phyloP scores from a whole-genome alignment of 1,284 basidiomycete species.

The Ceratobasidium sp. region DNA sequence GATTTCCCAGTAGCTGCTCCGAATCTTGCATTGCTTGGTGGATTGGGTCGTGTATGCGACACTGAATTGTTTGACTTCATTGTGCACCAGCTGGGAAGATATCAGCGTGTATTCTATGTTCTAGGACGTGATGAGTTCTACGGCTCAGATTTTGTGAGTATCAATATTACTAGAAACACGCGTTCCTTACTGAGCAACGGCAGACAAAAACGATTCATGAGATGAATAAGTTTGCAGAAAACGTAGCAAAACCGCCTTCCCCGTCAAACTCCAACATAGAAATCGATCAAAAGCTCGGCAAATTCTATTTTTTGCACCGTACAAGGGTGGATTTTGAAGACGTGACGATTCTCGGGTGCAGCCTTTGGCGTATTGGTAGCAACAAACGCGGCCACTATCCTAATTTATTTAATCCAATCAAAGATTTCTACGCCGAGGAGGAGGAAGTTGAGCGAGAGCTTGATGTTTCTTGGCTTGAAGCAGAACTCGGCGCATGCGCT shows the following conservation, averaged over 20 bases:
- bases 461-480: conserved; percentile 51
- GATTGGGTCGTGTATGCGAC: conserved; percentile 51
- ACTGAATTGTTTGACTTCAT: conserved; percentile 52
- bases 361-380: conserved; percentile 50
- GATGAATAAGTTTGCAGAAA: conserved; percentile 36
- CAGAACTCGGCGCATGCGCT: conserved; percentile 46
- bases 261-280: too few relatives aligned
- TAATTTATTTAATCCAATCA: conserved; percentile 51
- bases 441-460: conserved; percentile 48
- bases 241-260: too few relatives aligned
- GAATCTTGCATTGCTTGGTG: conserved; percentile 53
- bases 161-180: neutral
- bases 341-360: conserved; percentile 54
- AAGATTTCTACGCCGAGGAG: conserved; percentile 46
- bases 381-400: conserved; percentile 47
- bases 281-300: too few relatives aligned
- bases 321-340: conserved; percentile 51
- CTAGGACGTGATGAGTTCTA: conserved; percentile 52
- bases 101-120: conserved; percentile 51
- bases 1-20: conserved; percentile 49
- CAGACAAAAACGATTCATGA: neutral
- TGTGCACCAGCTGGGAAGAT: conserved; percentile 48
- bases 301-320: conserved; percentile 52
- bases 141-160: conserved; percentile 32
- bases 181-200: neutral